Evolutionary conservation across 2,329 filamentous ascomycete genomes (phyloP).

Genomic region (Blastomyces emzantsi): DNA sequence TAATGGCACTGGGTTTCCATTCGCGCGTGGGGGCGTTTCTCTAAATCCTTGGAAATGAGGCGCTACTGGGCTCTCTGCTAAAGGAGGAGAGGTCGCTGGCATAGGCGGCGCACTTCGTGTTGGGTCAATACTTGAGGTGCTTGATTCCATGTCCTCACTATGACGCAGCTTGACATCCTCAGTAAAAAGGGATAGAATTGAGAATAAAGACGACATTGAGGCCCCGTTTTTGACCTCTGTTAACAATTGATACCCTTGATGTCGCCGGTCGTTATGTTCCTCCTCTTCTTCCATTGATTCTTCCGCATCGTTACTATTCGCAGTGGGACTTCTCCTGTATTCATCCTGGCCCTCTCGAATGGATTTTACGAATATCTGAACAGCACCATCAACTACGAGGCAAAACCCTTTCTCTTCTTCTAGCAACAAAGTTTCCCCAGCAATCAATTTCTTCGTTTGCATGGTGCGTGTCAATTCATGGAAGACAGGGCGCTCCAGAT

Average conservation of each 20-base stretch:
- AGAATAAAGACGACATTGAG: conserved; percentile 97
- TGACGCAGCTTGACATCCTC: conserved; percentile 78
- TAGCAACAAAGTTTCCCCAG: conserved; percentile 86
- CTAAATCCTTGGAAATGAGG: conserved; percentile 16
- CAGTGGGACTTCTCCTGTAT: conserved; percentile 27
- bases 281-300: conserved; percentile 42
- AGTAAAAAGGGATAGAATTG: conserved; percentile 86
- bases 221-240: conserved; percentile 97
- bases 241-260: conserved; percentile 85
- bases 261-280: conserved; percentile 50
- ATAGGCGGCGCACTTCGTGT: conserved; percentile 31
- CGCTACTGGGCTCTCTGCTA: conserved; percentile 24
- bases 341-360: conserved; percentile 40
- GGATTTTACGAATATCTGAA: conserved; percentile 98
- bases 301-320: conserved; percentile 35
- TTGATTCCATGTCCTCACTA: conserved; percentile 46
- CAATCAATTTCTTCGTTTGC: conserved; percentile 94
- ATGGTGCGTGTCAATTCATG: conserved; percentile 96
- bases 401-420: conserved; percentile 99
- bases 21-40: conserved; percentile 15
- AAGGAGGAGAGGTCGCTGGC: conserved; percentile 30
- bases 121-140: conserved; percentile 28
- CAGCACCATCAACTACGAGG: conserved; percentile 87
- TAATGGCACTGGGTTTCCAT: conserved; percentile 31
- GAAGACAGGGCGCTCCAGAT: conserved; percentile 90